phyloP scores from a whole-genome alignment of 257 asterid genomes.

The Ligustrum vulgare region DNA sequence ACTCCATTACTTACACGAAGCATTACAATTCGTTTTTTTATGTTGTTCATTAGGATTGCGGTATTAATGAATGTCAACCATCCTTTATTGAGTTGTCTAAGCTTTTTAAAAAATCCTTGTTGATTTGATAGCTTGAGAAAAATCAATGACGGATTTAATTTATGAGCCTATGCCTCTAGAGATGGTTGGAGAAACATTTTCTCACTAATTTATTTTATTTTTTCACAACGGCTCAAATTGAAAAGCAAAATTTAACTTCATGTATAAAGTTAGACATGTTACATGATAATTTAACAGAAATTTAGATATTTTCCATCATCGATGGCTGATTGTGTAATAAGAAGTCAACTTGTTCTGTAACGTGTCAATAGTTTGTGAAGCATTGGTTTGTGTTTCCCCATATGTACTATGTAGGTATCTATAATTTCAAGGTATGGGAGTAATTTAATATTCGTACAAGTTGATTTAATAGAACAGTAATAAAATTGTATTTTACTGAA shows the following conservation, averaged over 20 bases:
- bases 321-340: neutral
- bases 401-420: neutral
- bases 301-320: neutral
- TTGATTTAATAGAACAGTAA: constrained; percentile 18
- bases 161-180: neutral
- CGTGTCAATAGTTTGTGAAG: neutral
- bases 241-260: neutral
- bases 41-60: too few species aligned
- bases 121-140: neutral
- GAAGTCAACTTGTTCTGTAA: neutral
- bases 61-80: neutral
- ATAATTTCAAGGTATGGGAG: constrained; percentile 12
- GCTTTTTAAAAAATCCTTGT: neutral
- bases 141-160: neutral
- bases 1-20: neutral
- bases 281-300: neutral
- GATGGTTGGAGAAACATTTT: neutral
- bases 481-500: neutral
- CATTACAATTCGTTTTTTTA: neutral
- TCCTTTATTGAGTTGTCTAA: neutral
- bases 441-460: constrained; percentile 13
- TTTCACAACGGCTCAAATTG: too few species aligned
- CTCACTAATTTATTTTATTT: too few species aligned
- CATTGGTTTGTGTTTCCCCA: neutral
- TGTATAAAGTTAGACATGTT: neutral